Conservation (phyloP, 2,329 filamentous ascomycete genomes). For the Rhynchosporium graminicola region DNA sequence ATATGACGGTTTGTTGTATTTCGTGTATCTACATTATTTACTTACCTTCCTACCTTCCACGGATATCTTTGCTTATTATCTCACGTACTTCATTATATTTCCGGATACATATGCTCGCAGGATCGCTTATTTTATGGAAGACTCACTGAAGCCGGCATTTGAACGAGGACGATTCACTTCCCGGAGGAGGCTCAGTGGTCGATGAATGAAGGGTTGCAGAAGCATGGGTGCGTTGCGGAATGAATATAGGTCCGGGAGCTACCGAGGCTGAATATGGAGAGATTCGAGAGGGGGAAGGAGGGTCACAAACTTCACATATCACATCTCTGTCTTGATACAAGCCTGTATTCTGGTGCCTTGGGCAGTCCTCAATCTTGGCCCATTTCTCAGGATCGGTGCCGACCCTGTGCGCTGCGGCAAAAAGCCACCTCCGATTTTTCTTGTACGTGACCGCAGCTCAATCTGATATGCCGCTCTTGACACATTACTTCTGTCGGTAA, state of each 20-base stretch:
- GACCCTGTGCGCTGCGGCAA: background rate
- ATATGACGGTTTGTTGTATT: background rate
- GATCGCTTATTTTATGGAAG: background rate
- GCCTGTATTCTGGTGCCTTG: background rate
- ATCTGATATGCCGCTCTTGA: background rate
- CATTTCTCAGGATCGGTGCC: conserved; percentile 1
- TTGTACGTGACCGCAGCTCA: background rate
- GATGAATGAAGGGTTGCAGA: background rate
- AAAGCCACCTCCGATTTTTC: background rate
- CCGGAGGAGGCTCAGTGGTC: background rate
- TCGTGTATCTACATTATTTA: background rate
- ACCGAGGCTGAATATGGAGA: too few species aligned
- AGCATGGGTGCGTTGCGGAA: too few species aligned
- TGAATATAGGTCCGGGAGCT: background rate
- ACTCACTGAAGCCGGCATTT: too few species aligned
- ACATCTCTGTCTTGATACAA: background rate
- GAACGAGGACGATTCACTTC: background rate
- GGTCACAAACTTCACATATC: background rate
- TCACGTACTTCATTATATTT: background rate
- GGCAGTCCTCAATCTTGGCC: background rate
- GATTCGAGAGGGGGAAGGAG: background rate
- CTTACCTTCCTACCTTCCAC: background rate
- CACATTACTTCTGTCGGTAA: background rate
- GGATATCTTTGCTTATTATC: background rate
- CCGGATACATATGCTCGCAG: background rate